Evolutionary conservation across 257 asterid genomes (phyloP).

Genomic region (Linderniella brevidens): DNA sequence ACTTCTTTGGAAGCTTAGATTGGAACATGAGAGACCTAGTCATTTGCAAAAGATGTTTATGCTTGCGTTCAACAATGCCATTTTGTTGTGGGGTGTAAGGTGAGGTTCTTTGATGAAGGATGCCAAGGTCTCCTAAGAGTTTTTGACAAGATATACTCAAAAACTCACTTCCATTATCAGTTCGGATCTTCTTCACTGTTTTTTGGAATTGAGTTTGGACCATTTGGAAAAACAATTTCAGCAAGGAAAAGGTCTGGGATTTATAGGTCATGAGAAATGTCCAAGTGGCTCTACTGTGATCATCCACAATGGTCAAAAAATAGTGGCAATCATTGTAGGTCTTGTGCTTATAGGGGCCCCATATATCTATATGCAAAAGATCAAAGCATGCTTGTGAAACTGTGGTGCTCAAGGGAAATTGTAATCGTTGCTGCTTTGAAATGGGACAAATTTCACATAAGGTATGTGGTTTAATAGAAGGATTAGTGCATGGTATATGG

Average conservation of each 20-base stretch:
- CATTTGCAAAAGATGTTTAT: neutral
- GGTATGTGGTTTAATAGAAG: neutral
- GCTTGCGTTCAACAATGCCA: neutral
- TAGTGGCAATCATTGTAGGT: neutral
- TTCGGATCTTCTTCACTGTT: neutral
- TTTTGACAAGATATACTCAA: neutral
- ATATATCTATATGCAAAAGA: conserved; percentile 2
- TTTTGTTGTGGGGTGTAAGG: neutral
- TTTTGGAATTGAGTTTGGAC: neutral
- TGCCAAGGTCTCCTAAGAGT: neutral
- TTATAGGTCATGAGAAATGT: neutral
- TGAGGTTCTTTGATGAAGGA: neutral
- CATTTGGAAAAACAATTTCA: neutral
- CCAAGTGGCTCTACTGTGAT: conserved; percentile 3
- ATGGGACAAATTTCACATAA: neutral
- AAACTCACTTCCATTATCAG: conserved; percentile 7
- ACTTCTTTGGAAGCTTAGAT: neutral
- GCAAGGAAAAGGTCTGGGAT: neutral
- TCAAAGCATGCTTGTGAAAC: neutral
- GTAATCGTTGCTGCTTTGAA: neutral
- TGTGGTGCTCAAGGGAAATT: neutral
- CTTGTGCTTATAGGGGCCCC: neutral
- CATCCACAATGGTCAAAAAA: conserved; percentile 7
- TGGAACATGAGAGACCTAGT: neutral
- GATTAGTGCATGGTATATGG: neutral